Base-by-base conservation (phyloP, 2,329 filamentous ascomycete genomes). In the Neonectria ditissima region DNA sequence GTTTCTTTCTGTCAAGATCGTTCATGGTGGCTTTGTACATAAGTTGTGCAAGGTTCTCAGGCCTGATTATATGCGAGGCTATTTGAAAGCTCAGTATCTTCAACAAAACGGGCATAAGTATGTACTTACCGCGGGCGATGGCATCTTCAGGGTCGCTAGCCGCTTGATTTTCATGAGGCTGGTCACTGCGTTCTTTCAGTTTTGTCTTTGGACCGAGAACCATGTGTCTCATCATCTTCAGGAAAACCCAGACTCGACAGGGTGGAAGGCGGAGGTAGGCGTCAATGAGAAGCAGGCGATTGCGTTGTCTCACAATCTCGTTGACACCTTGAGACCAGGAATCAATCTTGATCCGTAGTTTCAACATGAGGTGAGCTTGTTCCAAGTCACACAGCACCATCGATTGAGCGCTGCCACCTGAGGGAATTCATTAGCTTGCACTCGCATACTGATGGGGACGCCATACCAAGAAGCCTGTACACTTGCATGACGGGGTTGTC, bases 141-240 rank as follows among this genome's bases (percentile, higher is more conserved):
- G 24, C 16, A 11, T 55, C 53, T 37, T 55, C 53, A 26, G 53
- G 41, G 18, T 24, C 44, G 3, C 18, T 26, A 5, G 4, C n/a
- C n/a, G 24, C 24, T 6, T 26, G 24, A 6, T 26, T 26, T n/a
- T n/a, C n/a, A n/a, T n/a, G n/a, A n/a, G n/a, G n/a, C n/a, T n/a
- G n/a, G 24, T 26, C 24, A 26, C 24, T 26, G 24, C 6, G 24
- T 6, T 6, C 24, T 26, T 26, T 26, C 4, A 26, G n/a, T n/a
- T n/a, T n/a, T n/a, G n/a, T n/a, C n/a, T n/a, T n/a, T 26, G 24
- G 24, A 26, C 24, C 24, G 74, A 86, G 75, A 86, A 26, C 6
- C 24, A 26, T 26, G 24, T 26, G 4, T 6, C 24, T 26, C 24
- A 26, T 56, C 28, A 7, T 14, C 16, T 37, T 63, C 32, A 59